Percentiles rank a stretch among this genome's conserved stretches.
phyloP scores from a whole-genome alignment of 345 rosid species.

The Sonneratia alba region DNA sequence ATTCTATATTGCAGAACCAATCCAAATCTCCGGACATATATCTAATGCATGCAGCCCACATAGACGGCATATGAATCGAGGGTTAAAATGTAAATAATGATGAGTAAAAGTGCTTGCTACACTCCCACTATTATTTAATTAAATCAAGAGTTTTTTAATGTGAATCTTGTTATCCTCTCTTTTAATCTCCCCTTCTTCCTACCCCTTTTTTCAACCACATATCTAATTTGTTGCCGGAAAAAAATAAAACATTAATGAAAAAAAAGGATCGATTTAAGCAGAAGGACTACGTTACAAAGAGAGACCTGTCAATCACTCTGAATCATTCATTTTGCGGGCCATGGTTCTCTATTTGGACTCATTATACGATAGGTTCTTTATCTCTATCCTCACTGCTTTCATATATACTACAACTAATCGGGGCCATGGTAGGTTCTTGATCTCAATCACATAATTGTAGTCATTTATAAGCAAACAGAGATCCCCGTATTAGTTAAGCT shows the following conservation, averaged over 20 bases:
- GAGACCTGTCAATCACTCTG: slow-evolving; percentile 30
- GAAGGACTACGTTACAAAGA: slow-evolving; percentile 9
- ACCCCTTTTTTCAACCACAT: too few species aligned
- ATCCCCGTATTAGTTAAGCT: not conserved
- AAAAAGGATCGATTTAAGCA: not conserved
- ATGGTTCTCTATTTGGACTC: not conserved
- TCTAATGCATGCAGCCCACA: not conserved
- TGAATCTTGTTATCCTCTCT: too few species aligned
- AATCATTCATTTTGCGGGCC: slow-evolving; percentile 26
- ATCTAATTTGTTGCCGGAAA: not conserved
- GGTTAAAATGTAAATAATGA: too few species aligned
- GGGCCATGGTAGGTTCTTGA: too few species aligned
- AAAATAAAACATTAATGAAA: not conserved
- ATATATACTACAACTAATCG: too few species aligned
- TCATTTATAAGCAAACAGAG: not conserved
- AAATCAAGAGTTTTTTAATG: too few species aligned
- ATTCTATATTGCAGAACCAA: slow-evolving; percentile 20
- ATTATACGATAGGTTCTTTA: not conserved
- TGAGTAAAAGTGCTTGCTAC: too few species aligned
- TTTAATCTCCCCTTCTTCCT: too few species aligned
- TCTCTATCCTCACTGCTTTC: not conserved
- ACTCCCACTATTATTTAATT: too few species aligned
- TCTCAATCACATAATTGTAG: too few species aligned
- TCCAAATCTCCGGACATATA: slow-evolving; percentile 31
- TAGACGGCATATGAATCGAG: not conserved